These are phyloP conservation scores for Lentinula aciculospora DNA, from an alignment of 768 basidiomycete genomes.

Conservation along the genomic window DNA sequence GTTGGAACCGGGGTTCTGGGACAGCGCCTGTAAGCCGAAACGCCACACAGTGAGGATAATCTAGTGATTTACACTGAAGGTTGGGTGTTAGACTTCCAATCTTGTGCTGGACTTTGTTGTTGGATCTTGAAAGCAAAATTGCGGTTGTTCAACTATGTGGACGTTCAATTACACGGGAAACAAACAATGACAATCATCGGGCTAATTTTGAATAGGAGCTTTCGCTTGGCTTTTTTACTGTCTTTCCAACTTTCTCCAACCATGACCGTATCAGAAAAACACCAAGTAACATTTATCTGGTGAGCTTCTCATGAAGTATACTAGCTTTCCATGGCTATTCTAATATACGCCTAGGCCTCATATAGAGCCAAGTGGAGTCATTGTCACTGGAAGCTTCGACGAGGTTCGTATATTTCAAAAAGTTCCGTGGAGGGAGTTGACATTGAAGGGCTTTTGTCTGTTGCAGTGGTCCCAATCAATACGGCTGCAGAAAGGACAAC, in stretches of 20 bases:
- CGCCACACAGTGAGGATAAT: too few relatives aligned
- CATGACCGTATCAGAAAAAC: background rate
- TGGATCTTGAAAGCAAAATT: too few relatives aligned
- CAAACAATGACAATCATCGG: background rate
- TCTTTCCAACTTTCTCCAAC: background rate
- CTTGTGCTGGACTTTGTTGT: too few relatives aligned
- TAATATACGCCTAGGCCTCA: constrained; percentile 45
- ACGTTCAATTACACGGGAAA: too few relatives aligned
- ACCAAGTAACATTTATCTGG: background rate
- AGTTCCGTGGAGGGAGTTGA: background rate
- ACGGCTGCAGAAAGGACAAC: constrained; percentile 43
- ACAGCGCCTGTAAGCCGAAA: too few relatives aligned
- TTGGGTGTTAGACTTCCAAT: too few relatives aligned
- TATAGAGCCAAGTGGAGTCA: constrained; percentile 46
- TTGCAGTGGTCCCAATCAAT: constrained; percentile 57
- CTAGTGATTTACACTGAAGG: too few relatives aligned
- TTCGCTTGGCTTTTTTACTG: background rate
- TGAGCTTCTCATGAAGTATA: background rate
- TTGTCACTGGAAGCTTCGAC: constrained; percentile 78
- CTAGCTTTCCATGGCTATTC: constrained; percentile 5
- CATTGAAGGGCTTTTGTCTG: constrained; percentile 8
- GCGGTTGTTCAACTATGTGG: too few relatives aligned
- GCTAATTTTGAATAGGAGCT: background rate
- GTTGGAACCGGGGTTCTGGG: too few relatives aligned
- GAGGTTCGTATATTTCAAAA: constrained; percentile 39